Base-by-base conservation (phyloP, 371 early-diverging fungal species). In the Blastocladiella emersonii region DNA sequence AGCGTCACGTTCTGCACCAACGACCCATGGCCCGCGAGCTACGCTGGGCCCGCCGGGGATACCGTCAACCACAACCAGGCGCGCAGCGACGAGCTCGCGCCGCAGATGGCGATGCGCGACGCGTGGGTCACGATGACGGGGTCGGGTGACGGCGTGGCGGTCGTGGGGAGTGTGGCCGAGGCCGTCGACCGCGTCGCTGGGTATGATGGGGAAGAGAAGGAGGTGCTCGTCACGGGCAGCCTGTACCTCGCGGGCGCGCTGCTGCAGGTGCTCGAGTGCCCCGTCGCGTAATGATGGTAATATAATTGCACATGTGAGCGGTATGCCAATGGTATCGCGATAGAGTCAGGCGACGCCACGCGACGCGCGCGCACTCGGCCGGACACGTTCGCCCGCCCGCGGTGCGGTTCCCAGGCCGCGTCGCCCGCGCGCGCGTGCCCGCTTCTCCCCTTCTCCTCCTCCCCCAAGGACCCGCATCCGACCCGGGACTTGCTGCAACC, bases 211-310 rank as follows among this genome's bases (percentile, higher is more conserved):
- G 63, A 68, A 35, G 62, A 71, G 19, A 66, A 76, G 19, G 79
- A 84, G 55, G 89, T 92, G 1, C 71, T 97, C 45, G 89, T 87
- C 34, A 94, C 96, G 1, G 98, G 98, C n/a, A 92, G 92, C 70
- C 70, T 97, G 66, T 89, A 93, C 66, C 76, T 97, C 69, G 88
- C 94, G 17, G 98, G 98, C 37, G 89, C 88, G 27, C 80, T 86
- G 3, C 74, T 93, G 64, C 85, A 83, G 34, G 82, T 81, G 23
- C 72, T 88, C 8, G 82, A n/a, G n/a, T n/a, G n/a, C n/a, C n/a
- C n/a, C n/a, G n/a, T n/a, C n/a, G n/a, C n/a, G n/a, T n/a, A n/a
- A n/a, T n/a, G n/a, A n/a, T n/a, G n/a, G n/a, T n/a, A n/a, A n/a
- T n/a, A n/a, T n/a, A n/a, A n/a, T n/a, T n/a, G n/a, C n/a, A n/a